Base-by-base conservation (phyloP, 495 filamentous ascomycete species). In the Trichoderma virens region DNA sequence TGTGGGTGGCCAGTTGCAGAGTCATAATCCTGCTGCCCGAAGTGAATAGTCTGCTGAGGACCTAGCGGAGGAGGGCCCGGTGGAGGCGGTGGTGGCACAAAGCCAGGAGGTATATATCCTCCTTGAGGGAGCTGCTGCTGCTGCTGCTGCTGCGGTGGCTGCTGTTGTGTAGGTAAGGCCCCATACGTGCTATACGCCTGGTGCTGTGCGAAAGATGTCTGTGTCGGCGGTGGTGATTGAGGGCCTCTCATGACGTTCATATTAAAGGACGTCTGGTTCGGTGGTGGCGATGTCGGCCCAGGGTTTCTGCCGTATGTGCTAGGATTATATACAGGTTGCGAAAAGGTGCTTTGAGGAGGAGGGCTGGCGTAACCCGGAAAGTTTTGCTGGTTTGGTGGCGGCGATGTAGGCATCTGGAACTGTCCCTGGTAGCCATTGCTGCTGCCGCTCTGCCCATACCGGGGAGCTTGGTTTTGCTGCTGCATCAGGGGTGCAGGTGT, bases 1-100 rank as follows among this genome's bases (percentile, higher is more conserved):
- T 77, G 73, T 23, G 74, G 70, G 65, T 78, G 73, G 39, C 73
- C 68, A 83, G 80, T 23, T 83, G 59, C 6, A 35, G 30, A 30
- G 16, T 41, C 59, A 61, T 35, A 80, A 16, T 67, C 34, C 59
- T 64, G 59, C 64, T 67, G 68, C 23, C 64, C 64, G 47, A 78
- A 78, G 62, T 81, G 82, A 25, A 84, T 80, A 14, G 80, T 86
- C 60, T 87, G 86, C 67, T 92, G 91, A 20, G 83, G 86, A 0
- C 88, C 86, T 47, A 86, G 77, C 43, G 90, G 89, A 39, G 90
- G 88, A 9, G 90, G 91, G 14, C 88, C 90, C 3, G 89, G 90
- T 0, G 93, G 93, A 23, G 93, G 93, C 9, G 93, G 93, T 1
- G 93, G 93, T 1, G 93, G 93, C 41, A 96, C 85, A 72, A 96